Evolutionary conservation across 2,329 filamentous ascomycete species (phyloP), one percentile per base, ranked within the genome.

Genomic region (Colletotrichum sp.): DNA sequence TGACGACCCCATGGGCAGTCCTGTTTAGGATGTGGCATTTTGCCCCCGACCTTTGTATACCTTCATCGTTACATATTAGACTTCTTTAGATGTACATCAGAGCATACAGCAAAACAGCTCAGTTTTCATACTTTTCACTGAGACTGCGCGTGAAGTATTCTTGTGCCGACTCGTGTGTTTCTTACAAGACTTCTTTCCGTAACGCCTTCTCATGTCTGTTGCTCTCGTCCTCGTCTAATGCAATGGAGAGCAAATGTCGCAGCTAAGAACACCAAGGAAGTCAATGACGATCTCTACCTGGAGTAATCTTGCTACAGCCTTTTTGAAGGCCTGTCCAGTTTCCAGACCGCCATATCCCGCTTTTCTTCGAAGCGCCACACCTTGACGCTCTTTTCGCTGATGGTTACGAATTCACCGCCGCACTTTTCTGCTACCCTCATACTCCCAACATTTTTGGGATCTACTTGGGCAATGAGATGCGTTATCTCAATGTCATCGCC

Each of bases 341-440:
- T 70, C 66, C 65, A 73, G 2, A 64, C 57, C n/a, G 71, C 71
- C 71, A 70, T 70, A 15, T 73, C 71, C 18, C 71, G 28, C 57
- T n/a, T 63, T 26, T 73, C 66, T 1, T 34, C 21, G 44, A 73
- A 73, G 26, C 71, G 71, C 71, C 71, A 73, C 7, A 73, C 39
- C 44, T 73, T 73, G 30, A 73, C 24, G 32, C 71, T 32, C 24
- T 36, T 59, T 6, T 39, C 60, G 30, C 30, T 18, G 55, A 73
- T 30, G 21, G 65, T 16, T n/a, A 59, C 30, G 12, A 64, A 24
- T 9, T 30, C 59, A 0, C 71, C 71, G 15, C 66, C 71, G 30
- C 39, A 70, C 39, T 70, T 73, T 13, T 73, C 65, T 6, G 39
- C 39, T 18, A 70, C 71, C 39, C 36, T 49, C 57, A 70, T 73